Evolutionary conservation across 1,284 basidiomycete species (phyloP).

Genomic region (Melampsora americana): DNA sequence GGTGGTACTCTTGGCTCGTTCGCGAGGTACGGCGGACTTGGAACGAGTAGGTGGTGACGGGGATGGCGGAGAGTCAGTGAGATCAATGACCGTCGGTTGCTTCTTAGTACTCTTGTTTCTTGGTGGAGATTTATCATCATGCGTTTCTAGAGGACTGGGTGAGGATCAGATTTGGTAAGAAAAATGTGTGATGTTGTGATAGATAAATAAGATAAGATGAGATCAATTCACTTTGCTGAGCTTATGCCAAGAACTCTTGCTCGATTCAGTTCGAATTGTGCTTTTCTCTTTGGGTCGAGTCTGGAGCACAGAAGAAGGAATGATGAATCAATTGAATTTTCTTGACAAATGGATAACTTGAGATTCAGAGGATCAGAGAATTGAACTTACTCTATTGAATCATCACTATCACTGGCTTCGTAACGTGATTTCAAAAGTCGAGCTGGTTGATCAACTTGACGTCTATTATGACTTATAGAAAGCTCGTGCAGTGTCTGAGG

Average conservation of each 20-base stretch:
- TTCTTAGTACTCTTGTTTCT: background rate
- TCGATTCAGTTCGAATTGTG: conserved; percentile 23
- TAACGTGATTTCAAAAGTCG: background rate
- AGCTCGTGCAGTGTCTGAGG: background rate
- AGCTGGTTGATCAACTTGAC: background rate
- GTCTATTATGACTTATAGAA: conserved; percentile 22
- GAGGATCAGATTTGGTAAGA: background rate
- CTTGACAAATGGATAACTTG: too few species aligned
- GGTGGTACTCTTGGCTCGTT: background rate
- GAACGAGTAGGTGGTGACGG: background rate
- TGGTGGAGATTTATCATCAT: background rate
- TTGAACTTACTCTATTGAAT: conserved; percentile 34
- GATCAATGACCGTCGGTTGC: background rate
- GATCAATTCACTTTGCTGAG: background rate
- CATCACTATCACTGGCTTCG: conserved; percentile 31
- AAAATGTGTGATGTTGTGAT: background rate
- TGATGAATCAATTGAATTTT: background rate
- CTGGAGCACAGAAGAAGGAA: background rate
- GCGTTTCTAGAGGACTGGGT: background rate
- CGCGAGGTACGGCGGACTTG: background rate
- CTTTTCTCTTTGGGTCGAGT: conserved; percentile 15
- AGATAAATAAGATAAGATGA: background rate
- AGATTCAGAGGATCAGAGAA: background rate
- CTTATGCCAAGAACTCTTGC: conserved; percentile 2
- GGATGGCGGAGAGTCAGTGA: background rate